Evolutionary conservation across 257 asterid species (phyloP).

Genomic region (Ajuga chamaepitys): DNA sequence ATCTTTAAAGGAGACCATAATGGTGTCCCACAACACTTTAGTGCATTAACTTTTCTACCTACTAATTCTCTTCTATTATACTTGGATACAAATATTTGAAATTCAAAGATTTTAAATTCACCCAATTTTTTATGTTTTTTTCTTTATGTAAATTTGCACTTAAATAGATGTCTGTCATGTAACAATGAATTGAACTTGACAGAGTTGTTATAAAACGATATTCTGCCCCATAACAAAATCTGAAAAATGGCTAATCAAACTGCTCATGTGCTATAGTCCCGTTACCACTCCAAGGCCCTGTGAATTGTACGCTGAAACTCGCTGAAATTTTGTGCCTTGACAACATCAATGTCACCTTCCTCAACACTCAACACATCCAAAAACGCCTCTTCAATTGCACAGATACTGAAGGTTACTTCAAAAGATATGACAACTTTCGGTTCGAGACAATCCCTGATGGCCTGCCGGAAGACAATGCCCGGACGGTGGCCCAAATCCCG

Average conservation of each 20-base stretch:
- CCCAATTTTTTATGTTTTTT: too few relatives aligned
- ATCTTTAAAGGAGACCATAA: too few relatives aligned
- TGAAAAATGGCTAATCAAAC: slow-evolving; percentile 4
- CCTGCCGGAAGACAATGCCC: slow-evolving; percentile 36
- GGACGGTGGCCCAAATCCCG: slow-evolving; percentile 24
- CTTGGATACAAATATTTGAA: too few relatives aligned
- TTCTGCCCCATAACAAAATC: too few relatives aligned
- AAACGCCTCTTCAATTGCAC: slow-evolving; percentile 24
- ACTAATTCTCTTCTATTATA: too few relatives aligned
- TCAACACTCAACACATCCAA: slow-evolving; percentile 52
- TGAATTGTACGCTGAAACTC: slow-evolving; percentile 47
- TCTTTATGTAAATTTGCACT: too few relatives aligned
- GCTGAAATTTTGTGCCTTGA: slow-evolving; percentile 37
- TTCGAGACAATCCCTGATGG: slow-evolving; percentile 51
- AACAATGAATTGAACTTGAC: too few relatives aligned
- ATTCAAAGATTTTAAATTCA: too few relatives aligned
- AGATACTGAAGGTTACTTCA: slow-evolving; percentile 10
- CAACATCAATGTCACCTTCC: slow-evolving; percentile 44
- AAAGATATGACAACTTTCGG: slow-evolving; percentile 23
- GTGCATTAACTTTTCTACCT: too few relatives aligned
- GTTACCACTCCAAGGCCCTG: slow-evolving; percentile 59
- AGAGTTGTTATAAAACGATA: too few relatives aligned
- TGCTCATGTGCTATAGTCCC: slow-evolving; percentile 61
- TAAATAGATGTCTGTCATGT: too few relatives aligned
- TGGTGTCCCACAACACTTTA: too few relatives aligned